Percentiles rank a stretch among this genome's conserved stretches.
Evolutionary conservation across 352 stramenopile species (phyloP).

Genomic region (Lagenidium giganteum): DNA sequence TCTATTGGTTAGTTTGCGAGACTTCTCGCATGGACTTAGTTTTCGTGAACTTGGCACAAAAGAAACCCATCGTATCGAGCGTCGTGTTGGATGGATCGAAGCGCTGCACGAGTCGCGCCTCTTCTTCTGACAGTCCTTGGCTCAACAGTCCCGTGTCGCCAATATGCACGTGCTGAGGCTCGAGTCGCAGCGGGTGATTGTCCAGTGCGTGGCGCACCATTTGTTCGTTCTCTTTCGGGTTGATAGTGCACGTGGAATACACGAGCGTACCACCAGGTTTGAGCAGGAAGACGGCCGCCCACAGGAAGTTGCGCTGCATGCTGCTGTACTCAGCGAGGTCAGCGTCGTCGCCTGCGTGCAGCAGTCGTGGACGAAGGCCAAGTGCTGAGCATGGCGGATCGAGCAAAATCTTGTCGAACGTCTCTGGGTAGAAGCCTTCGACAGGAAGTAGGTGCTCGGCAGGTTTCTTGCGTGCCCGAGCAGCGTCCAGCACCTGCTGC

Average conservation of each 20-base stretch:
- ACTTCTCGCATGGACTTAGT: conserved; percentile 40
- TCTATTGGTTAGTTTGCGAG: conserved; percentile 3
- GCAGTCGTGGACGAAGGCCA: conserved; percentile 89
- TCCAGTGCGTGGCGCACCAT: conserved; percentile 89
- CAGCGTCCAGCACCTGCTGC: conserved; percentile 41
- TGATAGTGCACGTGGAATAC: conserved; percentile 95
- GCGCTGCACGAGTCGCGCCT: conserved; percentile 76
- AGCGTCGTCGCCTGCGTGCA: conserved; percentile 65
- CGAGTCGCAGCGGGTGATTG: conserved; percentile 81
- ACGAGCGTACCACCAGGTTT: conserved; percentile 90
- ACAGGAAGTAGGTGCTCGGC: conserved; percentile 68
- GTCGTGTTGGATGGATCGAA: conserved; percentile 82
- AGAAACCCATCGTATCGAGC: conserved; percentile 93
- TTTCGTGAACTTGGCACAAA: conserved; percentile 91
- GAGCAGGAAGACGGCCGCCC: conserved; percentile 84
- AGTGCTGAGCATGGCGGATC: conserved; percentile 90
- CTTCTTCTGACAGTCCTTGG: conserved; percentile 63
- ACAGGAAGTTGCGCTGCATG: conserved; percentile 87
- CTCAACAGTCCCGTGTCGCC: conserved; percentile 65
- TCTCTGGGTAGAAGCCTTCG: conserved; percentile 82
- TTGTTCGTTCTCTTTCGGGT: conserved; percentile 89
- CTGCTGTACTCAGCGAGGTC: conserved; percentile 76
- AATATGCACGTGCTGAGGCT: conserved; percentile 51
- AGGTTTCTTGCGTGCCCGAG: conserved; percentile 21
- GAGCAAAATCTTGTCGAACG: conserved; percentile 90